Evolutionary conservation across 1,284 basidiomycete species (phyloP).

Genomic region (Cutaneotrichosporon sp.): DNA sequence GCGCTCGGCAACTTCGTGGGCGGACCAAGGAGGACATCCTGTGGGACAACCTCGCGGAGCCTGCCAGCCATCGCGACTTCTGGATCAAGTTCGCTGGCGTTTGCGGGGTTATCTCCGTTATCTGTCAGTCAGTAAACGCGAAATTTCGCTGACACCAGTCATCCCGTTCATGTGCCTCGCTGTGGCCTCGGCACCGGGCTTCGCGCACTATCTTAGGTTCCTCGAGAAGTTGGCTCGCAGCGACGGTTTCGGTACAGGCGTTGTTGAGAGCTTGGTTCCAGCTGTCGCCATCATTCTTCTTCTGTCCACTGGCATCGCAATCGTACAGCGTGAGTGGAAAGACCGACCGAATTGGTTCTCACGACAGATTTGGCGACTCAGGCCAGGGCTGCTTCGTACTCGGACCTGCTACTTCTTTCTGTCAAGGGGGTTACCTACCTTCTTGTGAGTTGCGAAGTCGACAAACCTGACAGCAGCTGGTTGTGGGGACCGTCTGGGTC

Average conservation of each 20-base stretch:
- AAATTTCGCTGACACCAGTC: slow-evolving; percentile 57
- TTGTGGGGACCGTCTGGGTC: slow-evolving; percentile 63
- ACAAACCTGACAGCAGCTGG: slow-evolving; percentile 33
- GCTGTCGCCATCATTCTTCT: slow-evolving; percentile 63
- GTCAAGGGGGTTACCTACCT: slow-evolving; percentile 70
- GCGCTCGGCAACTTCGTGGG: slow-evolving; percentile 68
- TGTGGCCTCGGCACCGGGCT: slow-evolving; percentile 66
- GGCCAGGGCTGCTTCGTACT: slow-evolving; percentile 64
- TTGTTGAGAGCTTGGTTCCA: slow-evolving; percentile 67
- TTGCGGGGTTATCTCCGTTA: slow-evolving; percentile 59
- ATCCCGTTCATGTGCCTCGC: slow-evolving; percentile 65
- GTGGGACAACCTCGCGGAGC: slow-evolving; percentile 70
- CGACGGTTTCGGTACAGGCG: slow-evolving; percentile 59
- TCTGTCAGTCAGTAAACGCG: slow-evolving; percentile 63
- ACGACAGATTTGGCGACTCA: slow-evolving; percentile 39
- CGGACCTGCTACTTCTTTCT: slow-evolving; percentile 60
- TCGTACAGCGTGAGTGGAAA: slow-evolving; percentile 61
- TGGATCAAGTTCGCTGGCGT: slow-evolving; percentile 61
- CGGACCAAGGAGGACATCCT: slow-evolving; percentile 74
- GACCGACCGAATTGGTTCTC: not conserved
- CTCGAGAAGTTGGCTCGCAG: slow-evolving; percentile 60
- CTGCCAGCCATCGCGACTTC: slow-evolving; percentile 59
- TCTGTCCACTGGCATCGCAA: slow-evolving; percentile 58
- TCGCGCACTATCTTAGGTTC: slow-evolving; percentile 66
- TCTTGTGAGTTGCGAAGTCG: slow-evolving; percentile 46